Percentiles rank a stretch among this genome's conserved stretches.
Evolutionary conservation across 352 stramenopile genomes (phyloP).

Genomic region (Pythium rishiriense): DNA sequence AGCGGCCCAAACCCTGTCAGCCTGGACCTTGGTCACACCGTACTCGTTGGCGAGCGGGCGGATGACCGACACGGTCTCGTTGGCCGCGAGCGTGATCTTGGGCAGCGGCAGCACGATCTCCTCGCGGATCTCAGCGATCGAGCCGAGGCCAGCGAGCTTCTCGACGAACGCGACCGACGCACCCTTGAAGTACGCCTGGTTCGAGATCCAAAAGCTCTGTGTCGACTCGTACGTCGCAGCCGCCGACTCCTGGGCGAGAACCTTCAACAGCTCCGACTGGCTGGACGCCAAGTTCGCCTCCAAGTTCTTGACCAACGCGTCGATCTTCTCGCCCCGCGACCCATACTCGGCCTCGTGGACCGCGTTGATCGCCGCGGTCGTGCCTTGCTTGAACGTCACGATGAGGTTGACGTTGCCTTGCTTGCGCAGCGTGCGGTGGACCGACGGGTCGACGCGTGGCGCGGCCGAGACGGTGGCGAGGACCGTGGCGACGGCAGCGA

Average conservation of each 20-base stretch:
- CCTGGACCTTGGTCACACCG: conserved; percentile 22
- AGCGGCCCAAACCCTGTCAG: conserved; percentile 13
- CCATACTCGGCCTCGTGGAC: conserved; percentile 25
- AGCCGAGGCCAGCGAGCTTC: conserved; percentile 5
- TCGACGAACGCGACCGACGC: conserved; percentile 23
- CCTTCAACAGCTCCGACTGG: conserved; percentile 1
- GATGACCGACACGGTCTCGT: background rate
- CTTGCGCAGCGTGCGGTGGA: conserved; percentile 32
- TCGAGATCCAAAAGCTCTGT: conserved; percentile 34
- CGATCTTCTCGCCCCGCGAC: conserved; percentile 25
- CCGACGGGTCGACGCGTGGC: conserved; percentile 20
- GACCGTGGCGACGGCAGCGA: no score
- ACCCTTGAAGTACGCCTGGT: conserved; percentile 30
- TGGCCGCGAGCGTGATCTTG: background rate
- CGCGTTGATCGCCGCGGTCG: background rate
- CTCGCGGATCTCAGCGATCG: conserved; percentile 10
- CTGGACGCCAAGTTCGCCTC: conserved; percentile 1
- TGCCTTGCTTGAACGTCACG: conserved; percentile 30
- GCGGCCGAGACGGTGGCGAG: background rate
- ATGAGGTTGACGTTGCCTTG: conserved; percentile 42
- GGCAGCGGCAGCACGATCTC: background rate
- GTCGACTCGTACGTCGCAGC: conserved; percentile 19
- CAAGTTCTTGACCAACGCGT: conserved; percentile 3
- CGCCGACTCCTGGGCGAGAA: conserved; percentile 19
- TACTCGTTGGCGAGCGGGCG: conserved; percentile 6